Conservation (phyloP, 169 alveolate species). For the Cryptosporidium tyzzeri region DNA sequence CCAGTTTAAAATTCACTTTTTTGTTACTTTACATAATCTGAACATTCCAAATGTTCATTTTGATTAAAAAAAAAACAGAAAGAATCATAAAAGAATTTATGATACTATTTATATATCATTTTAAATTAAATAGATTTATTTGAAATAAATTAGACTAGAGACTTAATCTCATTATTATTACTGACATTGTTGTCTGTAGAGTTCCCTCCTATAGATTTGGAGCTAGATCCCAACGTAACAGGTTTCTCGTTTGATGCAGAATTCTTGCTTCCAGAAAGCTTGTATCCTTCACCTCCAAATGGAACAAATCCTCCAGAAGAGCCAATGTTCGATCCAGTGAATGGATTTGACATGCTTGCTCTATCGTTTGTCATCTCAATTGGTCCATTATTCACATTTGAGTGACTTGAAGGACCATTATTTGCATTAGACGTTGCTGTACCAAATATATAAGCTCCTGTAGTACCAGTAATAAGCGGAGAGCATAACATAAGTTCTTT, state of each 20-base stretch:
- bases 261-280: slow-evolving; percentile 29
- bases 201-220: slow-evolving; percentile 2
- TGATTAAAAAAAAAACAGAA: not conserved
- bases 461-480: slow-evolving; percentile 69
- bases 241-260: slow-evolving; percentile 11
- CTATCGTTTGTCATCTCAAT: slow-evolving; percentile 25
- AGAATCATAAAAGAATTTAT: not conserved
- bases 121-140: slow-evolving; percentile 8
- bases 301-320: slow-evolving; percentile 66
- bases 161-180: slow-evolving; percentile 11
- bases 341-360: not conserved
- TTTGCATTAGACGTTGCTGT: slow-evolving; percentile 9
- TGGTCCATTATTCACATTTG: slow-evolving; percentile 12
- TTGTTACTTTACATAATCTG: not conserved
- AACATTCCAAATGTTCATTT: too few relatives aligned
- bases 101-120: slow-evolving; percentile 3
- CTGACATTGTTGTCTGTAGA: not conserved
- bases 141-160: slow-evolving; percentile 10
- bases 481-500: slow-evolving; percentile 72
- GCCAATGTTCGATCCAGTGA: slow-evolving; percentile 4
- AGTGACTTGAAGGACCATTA: slow-evolving; percentile 9
- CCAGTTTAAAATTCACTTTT: not conserved
- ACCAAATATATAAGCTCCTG: slow-evolving; percentile 74
- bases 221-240: slow-evolving; percentile 26
- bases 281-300: slow-evolving; percentile 75